Evolutionary conservation across 1,284 basidiomycete genomes (phyloP).

Genomic region (Boletus calvinii): DNA sequence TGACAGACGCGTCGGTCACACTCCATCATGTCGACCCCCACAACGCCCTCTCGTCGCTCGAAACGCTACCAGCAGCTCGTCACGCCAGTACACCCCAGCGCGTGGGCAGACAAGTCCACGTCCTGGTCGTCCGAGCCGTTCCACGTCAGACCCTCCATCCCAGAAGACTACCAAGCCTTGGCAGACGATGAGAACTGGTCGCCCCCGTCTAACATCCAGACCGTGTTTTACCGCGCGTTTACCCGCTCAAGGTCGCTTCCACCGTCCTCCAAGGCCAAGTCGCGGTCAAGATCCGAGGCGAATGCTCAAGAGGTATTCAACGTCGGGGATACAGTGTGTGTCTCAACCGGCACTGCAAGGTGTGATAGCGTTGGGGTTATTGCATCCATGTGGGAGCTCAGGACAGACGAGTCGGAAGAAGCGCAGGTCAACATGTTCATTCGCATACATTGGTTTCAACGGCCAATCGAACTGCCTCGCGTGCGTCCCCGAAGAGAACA

Average conservation of each 20-base stretch:
- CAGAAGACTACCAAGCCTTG: conserved; percentile 35
- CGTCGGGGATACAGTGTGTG: conserved; percentile 64
- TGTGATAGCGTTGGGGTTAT: conserved; percentile 65
- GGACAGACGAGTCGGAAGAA: conserved; percentile 28
- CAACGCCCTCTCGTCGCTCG: conserved; percentile 45
- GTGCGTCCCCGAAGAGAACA: conserved; percentile 57
- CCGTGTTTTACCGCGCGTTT: conserved; percentile 35
- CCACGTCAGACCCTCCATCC: conserved; percentile 37
- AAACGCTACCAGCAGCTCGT: conserved; percentile 53
- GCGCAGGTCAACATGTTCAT: conserved; percentile 43
- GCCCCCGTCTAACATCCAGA: conserved; percentile 20
- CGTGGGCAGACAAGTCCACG: conserved; percentile 32
- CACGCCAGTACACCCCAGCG: conserved; percentile 36
- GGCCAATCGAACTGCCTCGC: conserved; percentile 57
- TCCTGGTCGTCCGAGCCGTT: conserved; percentile 45
- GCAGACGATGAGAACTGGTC: conserved; percentile 35
- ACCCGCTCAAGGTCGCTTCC: conserved; percentile 22
- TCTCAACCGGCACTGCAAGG: conserved; percentile 51
- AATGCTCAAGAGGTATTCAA: conserved; percentile 38
- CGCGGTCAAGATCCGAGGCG: conserved; percentile 22
- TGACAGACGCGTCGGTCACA: conserved; percentile 28
- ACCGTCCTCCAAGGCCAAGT: conserved; percentile 25
- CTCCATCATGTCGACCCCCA: conserved; percentile 23
- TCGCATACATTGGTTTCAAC: conserved; percentile 69
- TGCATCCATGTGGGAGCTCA: conserved; percentile 61